Base-by-base conservation (phyloP, 495 filamentous ascomycete genomes). In the Trypethelium eluteriae region DNA sequence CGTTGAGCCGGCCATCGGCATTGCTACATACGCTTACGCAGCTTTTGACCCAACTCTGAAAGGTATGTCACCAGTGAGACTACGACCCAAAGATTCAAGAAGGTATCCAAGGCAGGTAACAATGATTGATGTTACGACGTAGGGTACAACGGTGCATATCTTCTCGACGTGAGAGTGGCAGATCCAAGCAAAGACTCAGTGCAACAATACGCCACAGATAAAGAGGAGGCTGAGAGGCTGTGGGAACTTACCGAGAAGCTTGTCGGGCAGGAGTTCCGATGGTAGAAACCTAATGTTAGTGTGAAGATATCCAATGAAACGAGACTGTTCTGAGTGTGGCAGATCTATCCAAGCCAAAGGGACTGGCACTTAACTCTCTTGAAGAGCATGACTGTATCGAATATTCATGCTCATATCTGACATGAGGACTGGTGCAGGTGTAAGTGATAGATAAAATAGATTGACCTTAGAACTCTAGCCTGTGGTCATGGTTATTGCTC, bases 191-290 rank as follows among this genome's bases (percentile, higher is more conserved):
- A 14, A 14, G 25, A 25, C 25, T 0, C 25, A 25, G 41, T 44
- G 7, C 41, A 44, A 14, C 6, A 14, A 7, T 72, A 78, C 7
- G 47, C 66, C 57, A 78, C 75, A 66, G 73, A 46, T 34, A 74
- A 73, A 7, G 74, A 74, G 14, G 46, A 65, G n/a, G 84, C 81
- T 2, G 83, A 82, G 63, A 79, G 69, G 69, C 71, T 84, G n/a
- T 82, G 81, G 81, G 70, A 72, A 25, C n/a, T 80, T 12, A 80
- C 78, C 32, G 82, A 85, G 73, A 74, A 79, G 67, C 50, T 84
- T 44, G 41, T 44, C 0, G 41, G 41, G 6, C 41, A 44, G 41
- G 41, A 44, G 14, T 44, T 44, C 41, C 41, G 41, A 44, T 44
- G 41, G 41, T 25, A 25, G 25, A 25, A 25, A 25, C 0, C 25